Base-by-base conservation (phyloP, 495 filamentous ascomycete species). In the Trichoderma asperelloides region DNA sequence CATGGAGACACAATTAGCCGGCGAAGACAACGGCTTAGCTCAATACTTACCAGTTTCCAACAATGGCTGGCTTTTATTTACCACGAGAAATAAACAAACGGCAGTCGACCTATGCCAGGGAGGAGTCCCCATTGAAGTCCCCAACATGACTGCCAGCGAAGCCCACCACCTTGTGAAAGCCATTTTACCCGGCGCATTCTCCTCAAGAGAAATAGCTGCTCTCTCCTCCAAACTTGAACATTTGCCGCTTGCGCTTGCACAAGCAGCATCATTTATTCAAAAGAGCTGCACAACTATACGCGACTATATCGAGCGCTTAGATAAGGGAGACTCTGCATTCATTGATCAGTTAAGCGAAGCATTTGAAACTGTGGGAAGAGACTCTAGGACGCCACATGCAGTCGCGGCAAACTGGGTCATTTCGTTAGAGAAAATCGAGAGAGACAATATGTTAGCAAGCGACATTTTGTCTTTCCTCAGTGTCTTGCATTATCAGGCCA, bases 241-340 rank as follows among this genome's bases (percentile, higher is more conserved):
- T 63, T 73, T 84, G 3, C 82, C 81, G 11, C 73, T 86, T 12
- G 83, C 83, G 4, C 74, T 84, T 41, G 74, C 70, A 37, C 82
- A 86, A 67, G 82, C 83, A 5, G 73, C 79, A n/a, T 74, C 80
- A 18, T 85, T 78, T 67, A 83, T 86, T 18, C 77, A 76, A 63
- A 72, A 78, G 67, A 83, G 78, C 28, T 33, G 43, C 8, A 73
- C 80, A 8, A 66, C 69, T 0, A 66, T 77, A 7, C 30, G 60
- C 18, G 39, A 69, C 2, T 82, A 81, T 63, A 69, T 82, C 12
- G 47, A 73, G 33, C 72, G 78, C 0, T 70, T 78, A 13, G 67
- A 72, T 12, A 40, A 72, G n/a, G 69, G 69, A 30, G 71, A 76
- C 30, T 63, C 71, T 55, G n/a, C 70, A 37, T 37, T 73, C 8